A percentile compares a stretch with the other conserved stretches of the same genome.
These are phyloP conservation scores for cucumber (Cucumis sativus) DNA, from an alignment of 306 rosid species.

Conservation along the genomic window DNA sequence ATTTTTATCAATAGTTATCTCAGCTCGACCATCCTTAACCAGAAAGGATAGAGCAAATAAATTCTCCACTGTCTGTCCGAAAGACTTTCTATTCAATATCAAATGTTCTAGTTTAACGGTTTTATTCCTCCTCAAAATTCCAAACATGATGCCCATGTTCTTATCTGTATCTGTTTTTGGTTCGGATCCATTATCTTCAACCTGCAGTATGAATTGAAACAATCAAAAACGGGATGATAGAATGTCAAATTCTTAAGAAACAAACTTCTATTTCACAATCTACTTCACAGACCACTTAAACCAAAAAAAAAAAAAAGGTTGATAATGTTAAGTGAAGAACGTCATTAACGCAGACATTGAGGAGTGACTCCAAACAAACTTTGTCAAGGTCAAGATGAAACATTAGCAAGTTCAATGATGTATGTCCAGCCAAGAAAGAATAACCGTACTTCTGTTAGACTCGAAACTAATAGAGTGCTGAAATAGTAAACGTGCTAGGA, in stretches of 20 bases:
- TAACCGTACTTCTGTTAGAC: neutral
- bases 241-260: neutral
- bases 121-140: slow-evolving; percentile 32
- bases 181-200: slow-evolving; percentile 23
- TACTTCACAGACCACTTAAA: neutral
- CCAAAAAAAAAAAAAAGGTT: neutral
- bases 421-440: neutral
- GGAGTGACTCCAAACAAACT: neutral
- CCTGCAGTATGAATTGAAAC: slow-evolving; percentile 27
- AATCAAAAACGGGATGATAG: neutral
- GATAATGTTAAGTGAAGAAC: neutral
- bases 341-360: neutral
- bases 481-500: too few species aligned
- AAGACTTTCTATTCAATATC: slow-evolving; percentile 49
- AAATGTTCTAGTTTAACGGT: slow-evolving; percentile 40
- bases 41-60: slow-evolving; percentile 71
- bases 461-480: too few species aligned
- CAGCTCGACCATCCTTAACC: slow-evolving; percentile 79
- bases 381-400: neutral
- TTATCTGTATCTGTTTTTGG: slow-evolving; percentile 64
- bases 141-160: slow-evolving; percentile 58
- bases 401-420: neutral
- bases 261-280: neutral
- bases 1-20: slow-evolving; percentile 33
- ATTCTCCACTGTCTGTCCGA: slow-evolving; percentile 80